Evolutionary conservation across 371 early-diverging fungal genomes (phyloP).

Genomic region (Mortierella sp.): DNA sequence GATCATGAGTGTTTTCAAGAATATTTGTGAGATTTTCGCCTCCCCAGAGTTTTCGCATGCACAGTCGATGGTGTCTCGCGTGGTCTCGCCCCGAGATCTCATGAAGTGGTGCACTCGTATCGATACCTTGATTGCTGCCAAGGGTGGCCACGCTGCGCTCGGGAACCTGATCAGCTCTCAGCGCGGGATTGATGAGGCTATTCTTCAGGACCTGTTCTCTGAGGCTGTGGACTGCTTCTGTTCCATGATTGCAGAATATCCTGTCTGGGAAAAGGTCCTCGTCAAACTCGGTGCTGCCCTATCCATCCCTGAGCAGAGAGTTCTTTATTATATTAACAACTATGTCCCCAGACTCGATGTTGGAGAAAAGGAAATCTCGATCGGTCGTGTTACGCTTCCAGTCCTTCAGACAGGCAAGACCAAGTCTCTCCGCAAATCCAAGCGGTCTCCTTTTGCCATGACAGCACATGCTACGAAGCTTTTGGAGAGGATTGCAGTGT

Average conservation of each 20-base stretch:
- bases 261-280: slow-evolving; percentile 69
- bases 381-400: slow-evolving; percentile 79
- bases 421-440: slow-evolving; percentile 26
- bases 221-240: slow-evolving; percentile 94
- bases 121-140: slow-evolving; percentile 46
- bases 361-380: slow-evolving; percentile 58
- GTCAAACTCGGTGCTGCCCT: slow-evolving; percentile 77
- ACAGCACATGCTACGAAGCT: slow-evolving; percentile 81
- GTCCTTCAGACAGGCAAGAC: slow-evolving; percentile 34
- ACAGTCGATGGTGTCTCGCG: slow-evolving; percentile 67
- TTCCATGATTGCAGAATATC: slow-evolving; percentile 81
- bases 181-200: slow-evolving; percentile 54
- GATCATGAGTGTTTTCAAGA: slow-evolving; percentile 73
- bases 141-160: slow-evolving; percentile 47
- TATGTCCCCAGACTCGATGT: slow-evolving; percentile 74
- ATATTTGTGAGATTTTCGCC: slow-evolving; percentile 66
- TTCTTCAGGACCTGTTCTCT: slow-evolving; percentile 71
- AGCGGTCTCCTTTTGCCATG: slow-evolving; percentile 77
- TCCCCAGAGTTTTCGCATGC: slow-evolving; percentile 61
- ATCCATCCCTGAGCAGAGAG: slow-evolving; percentile 74
- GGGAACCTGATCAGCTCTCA: slow-evolving; percentile 35
- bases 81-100: slow-evolving; percentile 75
- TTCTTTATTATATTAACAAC: slow-evolving; percentile 77
- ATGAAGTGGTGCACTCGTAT: slow-evolving; percentile 90
- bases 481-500: slow-evolving; percentile 87